These are phyloP conservation scores for Flaveria linearis DNA, from an alignment of 129 eudicot species.

Conservation along the genomic window DNA sequence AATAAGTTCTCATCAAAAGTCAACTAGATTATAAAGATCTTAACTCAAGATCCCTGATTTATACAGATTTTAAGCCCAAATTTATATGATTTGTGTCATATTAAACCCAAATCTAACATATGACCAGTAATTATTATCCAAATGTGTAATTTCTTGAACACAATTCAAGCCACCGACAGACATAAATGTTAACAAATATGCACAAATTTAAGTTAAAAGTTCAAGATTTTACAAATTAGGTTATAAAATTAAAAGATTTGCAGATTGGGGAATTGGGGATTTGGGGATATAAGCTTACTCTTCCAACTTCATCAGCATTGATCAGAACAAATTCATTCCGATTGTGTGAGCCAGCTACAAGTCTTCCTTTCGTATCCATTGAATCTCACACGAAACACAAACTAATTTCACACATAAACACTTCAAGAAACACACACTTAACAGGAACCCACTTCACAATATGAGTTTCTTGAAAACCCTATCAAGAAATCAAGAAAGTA, in stretches of 20 bases:
- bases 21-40: neutral
- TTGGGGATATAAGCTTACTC: slow-evolving; percentile 52
- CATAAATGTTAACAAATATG: neutral
- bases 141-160: slow-evolving; percentile 1
- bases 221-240: slow-evolving; percentile 17
- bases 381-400: slow-evolving; percentile 22
- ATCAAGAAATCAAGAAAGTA: slow-evolving; percentile 16
- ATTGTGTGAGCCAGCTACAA: slow-evolving; percentile 94
- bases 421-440: slow-evolving; percentile 20
- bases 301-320: slow-evolving; percentile 99
- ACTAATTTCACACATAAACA: slow-evolving; percentile 31
- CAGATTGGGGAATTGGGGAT: slow-evolving; percentile 8
- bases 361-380: slow-evolving; percentile 94
- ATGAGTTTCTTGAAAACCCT: neutral
- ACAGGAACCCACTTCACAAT: slow-evolving; percentile 27
- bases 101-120: neutral
- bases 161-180: slow-evolving; percentile 29
- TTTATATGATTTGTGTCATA: neutral
- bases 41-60: neutral
- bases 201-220: neutral
- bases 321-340: slow-evolving; percentile 92
- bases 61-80: neutral
- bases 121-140: neutral
- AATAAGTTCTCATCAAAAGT: slow-evolving; percentile 2
- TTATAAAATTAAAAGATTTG: slow-evolving; percentile 15